These are phyloP conservation scores for Phytophthora citricola DNA, from an alignment of 352 stramenopile species.

Conservation along the genomic window DNA sequence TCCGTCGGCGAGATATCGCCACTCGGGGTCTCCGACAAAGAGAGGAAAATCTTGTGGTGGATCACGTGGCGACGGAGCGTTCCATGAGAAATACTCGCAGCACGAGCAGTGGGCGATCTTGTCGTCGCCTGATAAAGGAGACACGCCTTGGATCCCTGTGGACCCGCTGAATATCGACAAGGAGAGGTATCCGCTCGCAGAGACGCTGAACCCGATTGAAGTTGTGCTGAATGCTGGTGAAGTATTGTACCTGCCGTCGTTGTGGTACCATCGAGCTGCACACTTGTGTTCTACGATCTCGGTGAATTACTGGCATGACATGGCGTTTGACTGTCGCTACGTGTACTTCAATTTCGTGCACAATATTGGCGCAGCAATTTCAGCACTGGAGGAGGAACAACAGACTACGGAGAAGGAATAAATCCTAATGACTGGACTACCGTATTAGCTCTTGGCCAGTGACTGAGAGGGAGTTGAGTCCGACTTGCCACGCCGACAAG, in stretches of 20 bases:
- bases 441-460: too few relatives aligned
- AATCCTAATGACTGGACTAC: too few relatives aligned
- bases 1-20: slow-evolving; percentile 64
- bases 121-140: slow-evolving; percentile 49
- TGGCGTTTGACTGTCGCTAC: slow-evolving; percentile 89
- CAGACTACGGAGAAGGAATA: too few relatives aligned
- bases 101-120: slow-evolving; percentile 60
- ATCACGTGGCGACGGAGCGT: slow-evolving; percentile 39
- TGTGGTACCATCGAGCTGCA: slow-evolving; percentile 88
- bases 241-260: slow-evolving; percentile 77
- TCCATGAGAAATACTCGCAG: slow-evolving; percentile 60
- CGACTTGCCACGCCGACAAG: background rate
- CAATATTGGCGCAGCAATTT: slow-evolving; percentile 42
- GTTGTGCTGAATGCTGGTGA: slow-evolving; percentile 74
- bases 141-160: slow-evolving; percentile 84
- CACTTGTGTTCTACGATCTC: slow-evolving; percentile 80
- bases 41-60: slow-evolving; percentile 26
- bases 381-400: slow-evolving; percentile 18
- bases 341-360: slow-evolving; percentile 90
- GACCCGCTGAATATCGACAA: slow-evolving; percentile 74
- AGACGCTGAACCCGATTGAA: slow-evolving; percentile 60
- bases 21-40: slow-evolving; percentile 27
- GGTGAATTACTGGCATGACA: slow-evolving; percentile 92
- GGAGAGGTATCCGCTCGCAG: slow-evolving; percentile 59
- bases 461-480: too few relatives aligned